Evolutionary conservation across 768 basidiomycete species (phyloP).

Genomic region (Lentinula raphanica): DNA sequence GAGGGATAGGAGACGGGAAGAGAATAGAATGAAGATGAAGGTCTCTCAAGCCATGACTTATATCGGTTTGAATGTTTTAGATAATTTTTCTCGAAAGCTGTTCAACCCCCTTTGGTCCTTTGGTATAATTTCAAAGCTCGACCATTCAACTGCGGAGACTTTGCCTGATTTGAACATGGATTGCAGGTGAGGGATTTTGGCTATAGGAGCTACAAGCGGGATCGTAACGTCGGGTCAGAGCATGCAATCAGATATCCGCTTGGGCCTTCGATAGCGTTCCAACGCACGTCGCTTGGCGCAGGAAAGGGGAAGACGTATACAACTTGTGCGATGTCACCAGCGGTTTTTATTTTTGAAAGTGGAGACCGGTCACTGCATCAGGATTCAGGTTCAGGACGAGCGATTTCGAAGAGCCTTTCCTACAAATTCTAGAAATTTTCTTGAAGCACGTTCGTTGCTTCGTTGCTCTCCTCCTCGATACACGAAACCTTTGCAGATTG

Average conservation of each 20-base stretch:
- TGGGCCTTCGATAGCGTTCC: background rate
- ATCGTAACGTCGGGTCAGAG: background rate
- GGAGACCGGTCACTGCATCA: too few species aligned
- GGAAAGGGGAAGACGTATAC: too few species aligned
- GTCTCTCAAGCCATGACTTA: conserved; percentile 1
- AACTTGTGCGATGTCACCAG: too few species aligned
- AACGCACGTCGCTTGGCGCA: too few species aligned
- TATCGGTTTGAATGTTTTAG: background rate
- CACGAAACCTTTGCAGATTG: too few species aligned
- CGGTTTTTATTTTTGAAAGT: too few species aligned
- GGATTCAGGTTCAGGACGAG: too few species aligned
- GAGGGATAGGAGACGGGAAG: background rate
- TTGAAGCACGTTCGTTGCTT: too few species aligned
- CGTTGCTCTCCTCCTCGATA: too few species aligned
- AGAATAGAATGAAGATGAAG: background rate
- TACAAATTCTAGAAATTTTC: too few species aligned
- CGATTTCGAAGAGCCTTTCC: too few species aligned
- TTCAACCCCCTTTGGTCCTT: background rate
- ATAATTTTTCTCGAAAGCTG: background rate
- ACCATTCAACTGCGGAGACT: conserved; percentile 17
- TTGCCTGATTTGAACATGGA: background rate
- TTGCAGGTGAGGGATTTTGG: conserved; percentile 30
- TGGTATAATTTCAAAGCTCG: background rate
- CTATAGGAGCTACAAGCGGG: conserved; percentile 18
- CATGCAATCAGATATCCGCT: background rate